Evolutionary conservation across 768 basidiomycete species (phyloP), one percentile per base, ranked within the genome.

Genomic region (Chalciporus chontae): DNA sequence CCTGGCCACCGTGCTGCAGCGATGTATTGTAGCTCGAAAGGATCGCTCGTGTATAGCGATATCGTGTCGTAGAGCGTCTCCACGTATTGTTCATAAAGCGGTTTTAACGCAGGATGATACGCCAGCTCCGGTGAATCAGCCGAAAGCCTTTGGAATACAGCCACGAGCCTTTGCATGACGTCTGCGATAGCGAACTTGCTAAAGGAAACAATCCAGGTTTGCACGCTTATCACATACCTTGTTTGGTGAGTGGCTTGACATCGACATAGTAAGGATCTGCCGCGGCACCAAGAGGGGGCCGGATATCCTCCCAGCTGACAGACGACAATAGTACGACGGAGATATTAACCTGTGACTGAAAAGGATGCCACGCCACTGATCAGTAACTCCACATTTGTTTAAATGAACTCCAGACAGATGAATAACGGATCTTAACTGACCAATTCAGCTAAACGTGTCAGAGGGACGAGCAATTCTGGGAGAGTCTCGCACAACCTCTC

Each of bases 1-100:
- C 82, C 85, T 0, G 89, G 87, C 89, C 90, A 92, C 18, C 83
- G 76, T 6, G 90, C 85, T 0, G 85, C 82, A 3, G 85, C 80
- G 24, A 92, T 77, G 59, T 91, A 92, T 38, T 78, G 76, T 1
- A 92, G 72, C 60, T 92, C 90, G 43, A 79, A 63, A 1, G 81
- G 78, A 58, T 90, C 83, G 36, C 75, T 77, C 3, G 79, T 82
- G 64, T 83, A 90, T 6, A 80, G 74, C 18, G 76, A 76, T 60
- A 88, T 83, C 26, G 79, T 71, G 41, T 79, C 77, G 60, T 79
- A 80, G 3, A 92, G 65, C 9, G 78, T 71, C 7, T 77, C 71
- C 17, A 75, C 62, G 53, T 85, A 92, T 48, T 85, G 81, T n/a
- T 71, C 61, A 54, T 87, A 89, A 40, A 90, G 74, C 0, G 78